phyloP scores from a whole-genome alignment of 805 yeast genomes.

The Tetrapisispora phaffii region DNA sequence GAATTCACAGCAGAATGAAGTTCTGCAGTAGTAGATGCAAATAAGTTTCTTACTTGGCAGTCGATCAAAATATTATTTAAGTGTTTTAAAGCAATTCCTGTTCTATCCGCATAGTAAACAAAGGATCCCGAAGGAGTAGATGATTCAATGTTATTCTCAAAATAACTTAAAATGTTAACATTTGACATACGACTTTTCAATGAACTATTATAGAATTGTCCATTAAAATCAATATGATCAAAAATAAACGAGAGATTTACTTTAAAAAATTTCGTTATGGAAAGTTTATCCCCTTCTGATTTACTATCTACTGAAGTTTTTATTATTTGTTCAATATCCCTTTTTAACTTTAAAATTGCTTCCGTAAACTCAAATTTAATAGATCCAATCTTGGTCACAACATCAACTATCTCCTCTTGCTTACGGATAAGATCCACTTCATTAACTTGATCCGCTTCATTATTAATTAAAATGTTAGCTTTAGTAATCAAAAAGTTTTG shows the following conservation, averaged over 20 bases:
- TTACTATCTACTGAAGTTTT: neutral
- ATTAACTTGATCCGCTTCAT: conserved; percentile 4
- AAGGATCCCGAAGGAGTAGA: conserved; percentile 18
- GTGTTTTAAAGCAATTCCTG: conserved; percentile 16
- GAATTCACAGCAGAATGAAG: conserved; percentile 10
- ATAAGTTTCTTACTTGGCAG: conserved; percentile 13
- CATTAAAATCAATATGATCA: conserved; percentile 15
- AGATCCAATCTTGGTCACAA: conserved; percentile 17
- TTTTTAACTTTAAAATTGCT: conserved; percentile 7
- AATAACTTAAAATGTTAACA: conserved; percentile 14
- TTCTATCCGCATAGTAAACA: conserved; percentile 14
- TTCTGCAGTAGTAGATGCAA: conserved; percentile 14
- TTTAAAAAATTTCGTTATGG: conserved; percentile 6
- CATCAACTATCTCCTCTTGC: conserved; percentile 13
- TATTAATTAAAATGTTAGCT: conserved; percentile 13
- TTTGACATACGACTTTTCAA: conserved; percentile 8
- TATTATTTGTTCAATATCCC: conserved; percentile 5
- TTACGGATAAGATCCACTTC: conserved; percentile 3
- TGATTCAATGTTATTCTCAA: conserved; percentile 16
- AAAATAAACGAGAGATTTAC: conserved; percentile 13
- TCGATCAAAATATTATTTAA: conserved; percentile 12
- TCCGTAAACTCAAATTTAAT: conserved; percentile 22
- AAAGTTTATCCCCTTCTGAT: neutral
- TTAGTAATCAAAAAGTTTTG: conserved; percentile 19
- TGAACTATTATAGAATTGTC: conserved; percentile 11